Base-by-base conservation (phyloP, 164 flowering plant species). In the Kingdonia uniflora region DNA sequence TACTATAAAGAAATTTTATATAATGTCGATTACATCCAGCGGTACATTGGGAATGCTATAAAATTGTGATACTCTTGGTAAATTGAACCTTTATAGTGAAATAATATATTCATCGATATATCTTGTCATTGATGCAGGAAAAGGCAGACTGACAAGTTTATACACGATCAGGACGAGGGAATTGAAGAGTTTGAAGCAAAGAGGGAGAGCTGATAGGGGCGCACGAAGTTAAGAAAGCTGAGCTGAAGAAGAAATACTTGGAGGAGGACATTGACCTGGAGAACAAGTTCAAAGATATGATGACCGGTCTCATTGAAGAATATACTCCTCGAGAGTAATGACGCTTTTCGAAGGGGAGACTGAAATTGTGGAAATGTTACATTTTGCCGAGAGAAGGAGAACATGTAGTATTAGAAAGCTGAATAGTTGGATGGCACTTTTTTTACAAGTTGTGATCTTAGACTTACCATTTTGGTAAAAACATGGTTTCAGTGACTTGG, bases 251-350 rank as follows among this genome's bases (percentile, higher is more conserved):
- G 57, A 68, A 70, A 70, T 69, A 72, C 19, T 45, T 68, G 71
- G 78, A 73, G 60, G 89, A 83, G 35, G 68, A 69, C 52, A 47
- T 81, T 15, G 65, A 59, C 2, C 59, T 79, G 8, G 95, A 85
- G 73, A 76, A 70, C 43, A 74, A 74, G 44, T 79, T 76, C 33
- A 70, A 77, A 45, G 68, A 52, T 5, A 62, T 61, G 2, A 58
- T 87, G 19, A 61, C 71, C 4, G 26, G 42, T 6, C 80, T 91
- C 42, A 80, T 82, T 81, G 72, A 68, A 11, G 70, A 68, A 52
- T 76, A 74, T 53, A 23, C 71, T n/a, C 81, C 80, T 29, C 4
- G 6, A 3, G 6, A n/a, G n/a, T n/a, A n/a, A n/a, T n/a, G n/a
- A n/a, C n/a, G n/a, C n/a, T n/a, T n/a, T n/a, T n/a, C n/a, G n/a